phyloP scores from a whole-genome alignment of 306 rosid species.

The Cucurbita ficifolia region DNA sequence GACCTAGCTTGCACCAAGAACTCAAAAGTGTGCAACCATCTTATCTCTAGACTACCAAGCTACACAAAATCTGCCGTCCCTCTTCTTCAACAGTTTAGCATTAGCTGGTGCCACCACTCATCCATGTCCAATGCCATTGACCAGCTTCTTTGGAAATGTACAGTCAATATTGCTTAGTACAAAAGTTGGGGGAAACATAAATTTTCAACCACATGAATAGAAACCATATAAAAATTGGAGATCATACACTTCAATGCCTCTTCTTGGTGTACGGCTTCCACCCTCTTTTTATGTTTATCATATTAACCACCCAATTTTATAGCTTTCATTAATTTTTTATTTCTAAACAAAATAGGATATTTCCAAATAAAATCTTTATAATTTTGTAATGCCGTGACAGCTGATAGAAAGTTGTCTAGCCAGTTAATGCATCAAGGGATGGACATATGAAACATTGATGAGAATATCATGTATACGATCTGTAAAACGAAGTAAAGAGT shows the following conservation, averaged over 20 bases:
- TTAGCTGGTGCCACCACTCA: too few relatives aligned
- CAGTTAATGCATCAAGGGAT: neutral
- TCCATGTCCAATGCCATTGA: too few relatives aligned
- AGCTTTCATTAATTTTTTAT: neutral
- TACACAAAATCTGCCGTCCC: neutral
- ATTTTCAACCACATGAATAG: neutral
- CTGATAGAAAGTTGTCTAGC: neutral
- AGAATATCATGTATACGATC: neutral
- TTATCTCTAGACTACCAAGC: neutral
- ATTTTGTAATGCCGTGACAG: neutral
- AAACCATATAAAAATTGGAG: neutral
- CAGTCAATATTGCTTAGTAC: neutral
- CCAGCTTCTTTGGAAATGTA: neutral
- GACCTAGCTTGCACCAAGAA: neutral
- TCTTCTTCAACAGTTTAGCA: too few relatives aligned
- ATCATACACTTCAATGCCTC: neutral
- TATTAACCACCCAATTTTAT: neutral
- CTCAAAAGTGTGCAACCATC: neutral
- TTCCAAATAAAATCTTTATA: neutral
- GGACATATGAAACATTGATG: neutral
- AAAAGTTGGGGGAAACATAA: neutral
- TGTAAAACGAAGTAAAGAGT: neutral
- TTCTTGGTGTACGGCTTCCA: neutral
- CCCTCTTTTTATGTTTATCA: neutral
- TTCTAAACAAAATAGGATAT: neutral